A percentile compares a stretch with the other conserved stretches of the same genome.
phyloP scores from a whole-genome alignment of 1,284 basidiomycete species.

The Pisolithus thermaeus region DNA sequence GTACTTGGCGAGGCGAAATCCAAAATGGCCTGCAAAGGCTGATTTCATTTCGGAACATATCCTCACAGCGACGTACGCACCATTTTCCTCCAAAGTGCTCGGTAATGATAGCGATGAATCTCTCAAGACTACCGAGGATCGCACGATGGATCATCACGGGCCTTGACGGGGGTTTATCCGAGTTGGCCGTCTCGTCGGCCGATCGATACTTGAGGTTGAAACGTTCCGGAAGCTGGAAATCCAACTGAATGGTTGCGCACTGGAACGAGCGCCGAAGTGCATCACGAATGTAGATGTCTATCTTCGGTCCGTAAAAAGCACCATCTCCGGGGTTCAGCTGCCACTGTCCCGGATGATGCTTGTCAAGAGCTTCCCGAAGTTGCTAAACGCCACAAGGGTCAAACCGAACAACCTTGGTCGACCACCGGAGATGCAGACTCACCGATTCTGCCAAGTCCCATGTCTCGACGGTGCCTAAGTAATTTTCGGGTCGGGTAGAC shows the following conservation, averaged over 20 bases:
- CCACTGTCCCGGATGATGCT: constrained; percentile 89
- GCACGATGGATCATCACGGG: constrained; percentile 99
- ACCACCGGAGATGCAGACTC: constrained; percentile 14
- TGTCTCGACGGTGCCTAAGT: constrained; percentile 83
- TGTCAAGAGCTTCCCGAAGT: constrained; percentile 82
- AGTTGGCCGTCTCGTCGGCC: constrained; percentile 47
- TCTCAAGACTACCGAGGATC: constrained; percentile 90
- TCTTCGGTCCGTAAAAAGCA: constrained; percentile 96
- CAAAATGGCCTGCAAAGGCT: constrained; percentile 78
- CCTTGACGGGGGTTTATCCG: constrained; percentile 58
- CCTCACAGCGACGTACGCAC: constrained; percentile 40
- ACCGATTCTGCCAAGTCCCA: constrained; percentile 89
- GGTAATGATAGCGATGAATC: constrained; percentile 96
- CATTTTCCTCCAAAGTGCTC: constrained; percentile 98
- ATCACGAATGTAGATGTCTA: constrained; percentile 96
- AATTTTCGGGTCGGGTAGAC: constrained; percentile 95
- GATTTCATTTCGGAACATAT: background rate
- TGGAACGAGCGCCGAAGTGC: constrained; percentile 93
- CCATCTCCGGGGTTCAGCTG: constrained; percentile 94
- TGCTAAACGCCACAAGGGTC: constrained; percentile 43
- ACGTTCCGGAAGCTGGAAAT: constrained; percentile 98
- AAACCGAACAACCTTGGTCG: background rate
- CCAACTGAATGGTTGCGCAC: constrained; percentile 98
- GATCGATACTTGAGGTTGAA: constrained; percentile 94
- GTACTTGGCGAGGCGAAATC: constrained; percentile 91